Evolutionary conservation across 352 stramenopile species (phyloP).

Genomic region (Thalassiosira allenii): DNA sequence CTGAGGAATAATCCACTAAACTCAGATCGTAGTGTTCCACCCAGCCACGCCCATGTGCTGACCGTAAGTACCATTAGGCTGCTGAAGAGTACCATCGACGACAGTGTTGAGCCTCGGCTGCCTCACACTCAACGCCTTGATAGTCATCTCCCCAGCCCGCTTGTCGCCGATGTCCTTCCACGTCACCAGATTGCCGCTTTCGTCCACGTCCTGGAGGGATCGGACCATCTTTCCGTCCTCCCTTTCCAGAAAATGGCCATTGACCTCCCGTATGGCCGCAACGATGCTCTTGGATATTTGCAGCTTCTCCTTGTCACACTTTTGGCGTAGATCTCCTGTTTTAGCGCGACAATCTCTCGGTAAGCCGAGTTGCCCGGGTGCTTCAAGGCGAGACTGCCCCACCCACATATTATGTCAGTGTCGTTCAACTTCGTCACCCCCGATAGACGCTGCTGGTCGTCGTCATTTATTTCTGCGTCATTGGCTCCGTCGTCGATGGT

Average conservation of each 20-base stretch:
- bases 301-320: constrained; percentile 83
- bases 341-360: constrained; percentile 74
- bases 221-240: constrained; percentile 50
- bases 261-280: constrained; percentile 76
- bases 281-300: constrained; percentile 79
- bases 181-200: constrained; percentile 53
- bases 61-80: too few species aligned
- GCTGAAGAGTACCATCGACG: too few species aligned
- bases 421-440: constrained; percentile 37
- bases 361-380: constrained; percentile 78
- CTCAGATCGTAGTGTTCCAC: too few species aligned
- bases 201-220: constrained; percentile 46
- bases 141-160: constrained; percentile 84
- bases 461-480: too few species aligned
- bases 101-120: constrained; percentile 81
- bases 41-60: too few species aligned
- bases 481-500: too few species aligned
- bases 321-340: constrained; percentile 78
- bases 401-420: constrained; percentile 69
- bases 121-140: constrained; percentile 77
- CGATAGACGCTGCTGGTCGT: neutral
- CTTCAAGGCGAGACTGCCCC: constrained; percentile 60
- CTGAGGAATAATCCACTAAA: too few species aligned
- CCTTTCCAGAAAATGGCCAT: constrained; percentile 79
- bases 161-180: constrained; percentile 85